Conservation (phyloP, 768 basidiomycete species). For the Butyriboletus loyo region DNA sequence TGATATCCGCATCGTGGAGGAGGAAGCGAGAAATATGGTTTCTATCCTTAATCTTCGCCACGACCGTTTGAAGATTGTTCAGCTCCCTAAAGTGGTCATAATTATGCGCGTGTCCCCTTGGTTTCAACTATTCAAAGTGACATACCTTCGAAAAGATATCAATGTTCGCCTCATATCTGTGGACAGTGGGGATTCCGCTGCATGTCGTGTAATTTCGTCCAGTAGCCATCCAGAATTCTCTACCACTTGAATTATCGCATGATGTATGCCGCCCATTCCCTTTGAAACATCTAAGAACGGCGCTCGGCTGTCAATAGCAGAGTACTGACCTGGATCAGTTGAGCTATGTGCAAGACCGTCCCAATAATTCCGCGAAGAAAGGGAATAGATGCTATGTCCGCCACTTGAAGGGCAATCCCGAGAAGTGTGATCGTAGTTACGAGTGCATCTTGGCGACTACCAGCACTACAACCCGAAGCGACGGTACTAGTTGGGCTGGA, state of each 20-base stretch:
- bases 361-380: conserved; percentile 8
- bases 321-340: conserved; percentile 6
- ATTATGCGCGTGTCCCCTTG: not conserved
- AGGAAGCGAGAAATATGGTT: conserved; percentile 1
- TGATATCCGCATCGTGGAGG: conserved; percentile 9
- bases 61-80: conserved; percentile 1
- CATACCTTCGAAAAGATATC: conserved; percentile 6
- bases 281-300: not conserved
- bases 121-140: not conserved
- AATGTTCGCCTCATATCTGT: conserved; percentile 3
- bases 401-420: conserved; percentile 2
- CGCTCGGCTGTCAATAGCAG: not conserved
- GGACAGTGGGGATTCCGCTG: not conserved
- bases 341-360: conserved; percentile 6
- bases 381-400: conserved; percentile 1
- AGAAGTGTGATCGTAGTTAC: conserved; percentile 3
- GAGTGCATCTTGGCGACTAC: not conserved
- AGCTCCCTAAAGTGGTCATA: conserved; percentile 4
- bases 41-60: conserved; percentile 7
- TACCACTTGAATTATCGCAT: conserved; percentile 10
- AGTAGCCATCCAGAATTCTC: conserved; percentile 15
- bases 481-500: not conserved
- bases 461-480: conserved; percentile 1
- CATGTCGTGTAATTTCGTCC: conserved; percentile 5
- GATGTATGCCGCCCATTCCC: conserved; percentile 14